Evolutionary conservation across 148 eudicot species (phyloP).

Genomic region (Chenopodium berlandieri): DNA sequence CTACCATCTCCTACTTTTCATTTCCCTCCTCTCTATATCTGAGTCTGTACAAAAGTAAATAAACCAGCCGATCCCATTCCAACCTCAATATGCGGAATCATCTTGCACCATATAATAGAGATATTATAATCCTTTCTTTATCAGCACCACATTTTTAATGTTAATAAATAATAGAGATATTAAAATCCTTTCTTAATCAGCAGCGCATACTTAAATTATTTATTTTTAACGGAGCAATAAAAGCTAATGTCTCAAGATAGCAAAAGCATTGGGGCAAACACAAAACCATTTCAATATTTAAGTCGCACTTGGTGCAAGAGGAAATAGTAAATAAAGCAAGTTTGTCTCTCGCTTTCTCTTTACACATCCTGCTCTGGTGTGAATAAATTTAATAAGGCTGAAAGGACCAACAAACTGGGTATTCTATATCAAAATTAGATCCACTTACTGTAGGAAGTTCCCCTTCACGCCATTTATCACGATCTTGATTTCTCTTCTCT

Average conservation of each 20-base stretch:
- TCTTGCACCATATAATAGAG: background rate
- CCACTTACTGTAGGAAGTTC: constrained; percentile 63
- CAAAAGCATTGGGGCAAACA: background rate
- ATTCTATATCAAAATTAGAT: background rate
- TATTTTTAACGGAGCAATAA: background rate
- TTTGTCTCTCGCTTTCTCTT: no score
- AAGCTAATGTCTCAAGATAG: background rate
- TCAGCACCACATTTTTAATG: background rate
- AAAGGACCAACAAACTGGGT: background rate
- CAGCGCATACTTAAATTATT: background rate
- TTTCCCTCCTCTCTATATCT: background rate
- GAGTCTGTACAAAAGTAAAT: background rate
- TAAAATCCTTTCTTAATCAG: background rate
- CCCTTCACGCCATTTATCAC: constrained; percentile 74
- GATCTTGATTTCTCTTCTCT: constrained; percentile 86
- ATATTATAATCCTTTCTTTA: background rate
- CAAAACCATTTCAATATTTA: no score
- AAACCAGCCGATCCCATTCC: background rate
- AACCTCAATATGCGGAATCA: no score
- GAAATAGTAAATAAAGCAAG: no score
- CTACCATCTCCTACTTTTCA: background rate
- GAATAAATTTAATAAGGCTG: background rate
- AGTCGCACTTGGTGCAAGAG: no score
- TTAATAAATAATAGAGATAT: background rate
- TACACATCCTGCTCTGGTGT: background rate